Evolutionary conservation across 1,139 yeast species (phyloP), one percentile per base, ranked within the genome.

Genomic region (Petasospora rhodanensis): DNA sequence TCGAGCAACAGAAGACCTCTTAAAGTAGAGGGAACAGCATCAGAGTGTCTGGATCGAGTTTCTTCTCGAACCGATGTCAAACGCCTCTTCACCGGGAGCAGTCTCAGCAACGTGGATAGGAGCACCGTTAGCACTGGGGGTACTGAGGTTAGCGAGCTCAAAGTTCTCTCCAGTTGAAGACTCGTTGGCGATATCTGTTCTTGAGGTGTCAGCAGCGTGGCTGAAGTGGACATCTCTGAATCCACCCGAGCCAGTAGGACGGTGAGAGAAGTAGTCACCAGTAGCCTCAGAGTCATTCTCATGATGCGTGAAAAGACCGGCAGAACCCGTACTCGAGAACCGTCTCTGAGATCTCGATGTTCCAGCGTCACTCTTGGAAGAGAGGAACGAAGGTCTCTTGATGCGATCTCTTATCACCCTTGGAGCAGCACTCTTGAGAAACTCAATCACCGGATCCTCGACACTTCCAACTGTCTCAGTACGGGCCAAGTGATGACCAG

Each of bases 361-460:
- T 14, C 8, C 7, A 4, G 15, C 18, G 13, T 22, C 18, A 11
- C 33, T 22, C 24, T 34, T 39, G 7, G 25, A 8, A 1, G 41
- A 29, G 24, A 49, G 39, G 26, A 47, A 43, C 1, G 49, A 42
- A 4, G 52, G 53, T 29, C 41, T 43, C 29, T 37, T 43, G 15
- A 51, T 31, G 5, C 32, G 41, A 7, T 45, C 36, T 34, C 47
- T 45, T 4, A 51, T 23, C 4, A 40, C 39, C 24, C 41, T 40
- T 25, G 55, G 55, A 2, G 54, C 48, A 14, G 51, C 54, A 26
- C 49, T 40, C 32, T 51, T 48, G 39, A 51, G 42, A 31, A 51
- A 51, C 18, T 48, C 48, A 13, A 49, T 22, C 2, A 49, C 54
- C 6, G 55, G 55, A 32, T 49, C 54, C 14, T 38, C 34, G 6